Evolutionary conservation across 345 rosid species (phyloP).

Genomic region (Eucalyptus camaldulensis): DNA sequence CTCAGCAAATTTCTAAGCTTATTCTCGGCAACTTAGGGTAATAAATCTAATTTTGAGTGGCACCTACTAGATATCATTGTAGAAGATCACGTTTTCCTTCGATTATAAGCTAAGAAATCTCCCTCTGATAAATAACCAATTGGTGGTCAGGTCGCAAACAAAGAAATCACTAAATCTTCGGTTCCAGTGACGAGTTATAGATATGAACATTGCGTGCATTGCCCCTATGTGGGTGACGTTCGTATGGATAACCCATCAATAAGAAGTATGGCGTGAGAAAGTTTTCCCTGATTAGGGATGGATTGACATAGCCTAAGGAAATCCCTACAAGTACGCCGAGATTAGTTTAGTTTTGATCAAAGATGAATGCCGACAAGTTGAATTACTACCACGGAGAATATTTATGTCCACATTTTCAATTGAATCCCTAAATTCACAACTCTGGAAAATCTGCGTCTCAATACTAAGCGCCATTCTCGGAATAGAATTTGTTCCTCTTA

Average conservation of each 20-base stretch:
- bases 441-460: neutral
- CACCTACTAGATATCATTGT: neutral
- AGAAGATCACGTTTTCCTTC: neutral
- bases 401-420: neutral
- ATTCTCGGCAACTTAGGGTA: neutral
- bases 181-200: neutral
- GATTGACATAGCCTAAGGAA: neutral
- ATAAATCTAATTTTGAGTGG: neutral
- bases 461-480: neutral
- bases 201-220: neutral
- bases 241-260: neutral
- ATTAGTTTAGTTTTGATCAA: neutral
- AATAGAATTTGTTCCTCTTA: neutral
- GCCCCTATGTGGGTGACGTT: neutral
- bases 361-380: neutral
- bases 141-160: neutral
- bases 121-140: neutral
- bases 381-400: neutral
- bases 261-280: neutral
- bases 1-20: neutral
- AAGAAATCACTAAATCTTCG: neutral
- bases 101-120: neutral
- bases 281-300: neutral
- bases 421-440: neutral
- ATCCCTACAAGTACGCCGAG: neutral